Base-by-base conservation (phyloP, 2,329 filamentous ascomycete genomes). In the Rutstroemia sp. region DNA sequence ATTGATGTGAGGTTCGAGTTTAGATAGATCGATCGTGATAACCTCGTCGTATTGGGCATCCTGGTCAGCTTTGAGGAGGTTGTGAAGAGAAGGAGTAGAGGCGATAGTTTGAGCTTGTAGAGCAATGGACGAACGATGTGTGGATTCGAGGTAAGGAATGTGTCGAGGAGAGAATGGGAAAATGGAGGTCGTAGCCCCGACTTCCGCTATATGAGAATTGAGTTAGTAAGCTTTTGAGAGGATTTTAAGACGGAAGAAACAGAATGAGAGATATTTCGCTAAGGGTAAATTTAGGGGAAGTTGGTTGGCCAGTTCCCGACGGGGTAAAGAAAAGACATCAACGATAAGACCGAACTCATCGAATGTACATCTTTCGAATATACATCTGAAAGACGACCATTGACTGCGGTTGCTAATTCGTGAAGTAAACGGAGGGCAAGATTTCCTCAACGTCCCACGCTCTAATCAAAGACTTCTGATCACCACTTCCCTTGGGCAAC, bases 1-100 rank as follows among this genome's bases (percentile, higher is more conserved):
- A 73, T 97, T 99, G 75, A 99, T 90, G 71, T 96, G 89, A 16
- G 94, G 94, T 74, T 99, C 94, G 21, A 97, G 83, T 60, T 83
- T 83, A 3, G 89, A 92, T 38, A 99, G 81, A 75, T 99, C 82
- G 70, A 99, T 96, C 56, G 87, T 88, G 67, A 99, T 88, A 51
- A 95, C 73, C 72, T 95, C 82, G 72, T 99, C 94, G 72, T 96
- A 99, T 67, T 92, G 79, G 59, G 89, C 92, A 60, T 82, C 86
- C 45, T 83, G 76, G 68, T 99, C 94, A 38, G 94, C 88, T 59
- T 78, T 78, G 62, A 99, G 82, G 16, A 86, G 79, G 64, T 83
- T 86, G 54, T 76, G 77, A 73, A 86, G 69, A 7, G 63, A 65
- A 45, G 64, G 59, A 34, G 60, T 60, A 25, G 60, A 61, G 45